Percentiles rank a stretch among this genome's conserved stretches.
These are phyloP conservation scores for Colletotrichum melonis DNA, from an alignment of 2,329 filamentous ascomycete species.

Conservation along the genomic window DNA sequence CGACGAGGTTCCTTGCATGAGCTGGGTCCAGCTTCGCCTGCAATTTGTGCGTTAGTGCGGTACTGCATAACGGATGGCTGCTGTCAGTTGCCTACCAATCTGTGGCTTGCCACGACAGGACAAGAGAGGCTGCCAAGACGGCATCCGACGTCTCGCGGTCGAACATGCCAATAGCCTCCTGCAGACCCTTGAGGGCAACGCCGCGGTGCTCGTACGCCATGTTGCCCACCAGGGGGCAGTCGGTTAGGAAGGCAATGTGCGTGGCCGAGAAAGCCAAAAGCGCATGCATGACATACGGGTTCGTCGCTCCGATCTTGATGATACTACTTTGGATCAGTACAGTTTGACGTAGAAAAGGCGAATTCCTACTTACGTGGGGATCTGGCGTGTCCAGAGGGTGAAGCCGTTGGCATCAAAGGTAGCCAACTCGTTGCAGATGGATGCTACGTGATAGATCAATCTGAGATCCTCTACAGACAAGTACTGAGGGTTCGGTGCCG, in stretches of 20 bases:
- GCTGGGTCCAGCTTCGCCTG: constrained; percentile 91
- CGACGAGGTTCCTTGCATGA: constrained; percentile 91
- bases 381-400: constrained; percentile 92
- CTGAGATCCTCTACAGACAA: constrained; percentile 84
- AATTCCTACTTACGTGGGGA: constrained; percentile 79
- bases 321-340: constrained; percentile 63
- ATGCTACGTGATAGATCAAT: constrained; percentile 90
- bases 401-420: constrained; percentile 82
- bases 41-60: constrained; percentile 47
- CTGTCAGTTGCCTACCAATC: constrained; percentile 80
- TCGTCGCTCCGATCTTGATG: constrained; percentile 82
- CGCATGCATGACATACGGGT: constrained; percentile 93
- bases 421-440: constrained; percentile 85
- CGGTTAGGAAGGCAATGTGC: constrained; percentile 90
- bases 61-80: constrained; percentile 40
- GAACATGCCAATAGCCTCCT: constrained; percentile 87
- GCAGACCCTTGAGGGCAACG: constrained; percentile 85
- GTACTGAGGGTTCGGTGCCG: constrained; percentile 77
- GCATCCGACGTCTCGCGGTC: constrained; percentile 90
- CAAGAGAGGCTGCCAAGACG: constrained; percentile 88
- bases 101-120: constrained; percentile 95
- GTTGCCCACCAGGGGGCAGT: constrained; percentile 86
- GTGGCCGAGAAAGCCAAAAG: constrained; percentile 94
- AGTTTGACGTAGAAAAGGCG: not conserved
- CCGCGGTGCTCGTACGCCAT: constrained; percentile 91